Base-by-base conservation (phyloP, 2,329 filamentous ascomycete species). In the Fusarium metavorans region DNA sequence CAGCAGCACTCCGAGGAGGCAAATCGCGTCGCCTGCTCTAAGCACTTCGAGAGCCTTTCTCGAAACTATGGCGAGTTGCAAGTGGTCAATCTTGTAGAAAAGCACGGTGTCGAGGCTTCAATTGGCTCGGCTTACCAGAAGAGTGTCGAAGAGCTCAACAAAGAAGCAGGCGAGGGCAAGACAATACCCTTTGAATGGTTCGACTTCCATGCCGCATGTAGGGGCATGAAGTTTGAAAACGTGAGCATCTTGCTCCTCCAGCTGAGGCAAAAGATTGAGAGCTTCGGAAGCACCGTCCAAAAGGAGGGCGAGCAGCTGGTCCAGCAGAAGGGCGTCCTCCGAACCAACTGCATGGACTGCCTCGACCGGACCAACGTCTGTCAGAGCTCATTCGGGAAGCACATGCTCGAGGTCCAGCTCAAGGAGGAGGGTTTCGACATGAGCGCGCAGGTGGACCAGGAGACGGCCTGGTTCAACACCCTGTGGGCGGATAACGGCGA, bases 301-400 rank as follows among this genome's bases (percentile, higher is more conserved):
- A 77, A 83, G 14, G 82, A 85, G 20, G 87, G 86, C 3, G 80
- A 82, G 34, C 68, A 89, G 16, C 76, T 83, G 18, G 76, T 80
- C 6, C 85, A 81, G 56, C 95, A 98, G 81, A 87, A 85, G 30
- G 95, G 95, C 1, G 90, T 97, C 8, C 82, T 98, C n/a, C 89
- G 97, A 66, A 98, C 95, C 2, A 99, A 99, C 80, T 99, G 97
- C 82, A 98, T 99, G 97, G 97, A 99, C 80, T 99, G 97, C 77
- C 86, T 99, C 11, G 97, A 99, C 81, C 91, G 97, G 25, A 99
- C 97, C 2, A 98, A 98, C 76, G 95, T 99, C 25, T 95, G 95
- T 45, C 96, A 98, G 83, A 97, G 94, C 79, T 97, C 95, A 0
- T 95, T 95, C 80, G 97, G 91, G 6, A 94, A 95, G 79, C 91